Evolutionary conservation across 2,329 filamentous ascomycete genomes (phyloP), one percentile per base, ranked within the genome.

Genomic region (Cadophora malorum): DNA sequence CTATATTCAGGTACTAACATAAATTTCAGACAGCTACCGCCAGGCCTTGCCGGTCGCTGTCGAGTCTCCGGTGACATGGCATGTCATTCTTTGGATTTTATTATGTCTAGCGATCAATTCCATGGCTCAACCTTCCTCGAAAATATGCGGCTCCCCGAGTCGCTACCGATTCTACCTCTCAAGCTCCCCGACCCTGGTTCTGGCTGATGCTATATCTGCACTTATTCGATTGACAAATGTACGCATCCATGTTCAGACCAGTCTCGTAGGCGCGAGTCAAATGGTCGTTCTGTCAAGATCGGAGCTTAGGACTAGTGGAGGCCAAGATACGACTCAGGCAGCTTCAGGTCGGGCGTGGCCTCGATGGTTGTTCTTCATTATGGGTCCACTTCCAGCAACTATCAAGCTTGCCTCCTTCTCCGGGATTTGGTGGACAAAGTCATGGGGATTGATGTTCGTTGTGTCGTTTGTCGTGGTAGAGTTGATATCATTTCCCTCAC

Each of bases 121-220:
- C 33, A 75, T 75, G 69, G 65, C 70, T 16, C 69, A 73, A 50
- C 68, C 71, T 1, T 67, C 67, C 4, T 61, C 68, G 14, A 52
- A 45, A 16, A 47, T 73, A 3, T 66, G 65, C 23, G 67, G 68
- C 4, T 21, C 68, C 10, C 41, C 70, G 25, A 47, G 52, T 8
- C 45, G 64, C 28, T 71, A 70, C 50, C 55, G 68, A 7, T 64
- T 67, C 21, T 66, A 70, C 31, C 55, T 73, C 8, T 63, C 65
- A 41, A 69, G 67, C 33, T 70, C 67, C 1, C 73, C 73, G 2
- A 47, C 72, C 21, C 45, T 70, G 41, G 69, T 69, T 49, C 3
- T 65, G 7, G 47, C 55, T 4, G 72, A 74, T 33, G 61, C 61
- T n/a, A 1, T 73, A 7, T 69, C 56, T 1, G 47, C 55, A 1